A percentile compares a stretch with the other conserved stretches of the same genome.
Conservation (phyloP, 345 rosid genomes). For the Aquilaria yunnanensis region DNA sequence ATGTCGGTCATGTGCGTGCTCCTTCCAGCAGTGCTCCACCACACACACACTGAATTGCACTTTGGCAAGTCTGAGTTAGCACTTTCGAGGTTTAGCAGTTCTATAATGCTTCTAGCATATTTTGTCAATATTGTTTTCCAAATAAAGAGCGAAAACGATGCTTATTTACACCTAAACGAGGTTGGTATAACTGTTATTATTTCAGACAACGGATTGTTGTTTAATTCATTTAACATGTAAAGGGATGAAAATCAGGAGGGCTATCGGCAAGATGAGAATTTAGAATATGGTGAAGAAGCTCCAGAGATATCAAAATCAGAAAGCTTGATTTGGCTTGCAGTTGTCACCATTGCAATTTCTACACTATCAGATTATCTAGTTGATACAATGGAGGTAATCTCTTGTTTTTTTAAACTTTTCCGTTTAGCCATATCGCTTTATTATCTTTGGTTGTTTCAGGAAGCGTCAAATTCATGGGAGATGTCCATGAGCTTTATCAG, state of each 20-base stretch:
- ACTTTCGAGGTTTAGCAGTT: slow-evolving; percentile 91
- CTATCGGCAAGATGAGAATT: slow-evolving; percentile 30
- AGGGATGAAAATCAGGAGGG: slow-evolving; percentile 44
- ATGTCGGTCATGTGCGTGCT: slow-evolving; percentile 96
- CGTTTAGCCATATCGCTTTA: neutral
- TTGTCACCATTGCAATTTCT: slow-evolving; percentile 81
- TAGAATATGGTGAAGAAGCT: slow-evolving; percentile 38
- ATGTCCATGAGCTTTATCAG: slow-evolving; percentile 76
- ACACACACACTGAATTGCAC: slow-evolving; percentile 85
- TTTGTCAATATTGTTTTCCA: slow-evolving; percentile 77
- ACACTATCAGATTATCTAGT: slow-evolving; percentile 81
- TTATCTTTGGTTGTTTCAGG: slow-evolving; percentile 30
- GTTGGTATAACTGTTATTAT: slow-evolving; percentile 23
- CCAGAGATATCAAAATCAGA: slow-evolving; percentile 82
- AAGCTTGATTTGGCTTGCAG: slow-evolving; percentile 70
- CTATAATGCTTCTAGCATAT: slow-evolving; percentile 80
- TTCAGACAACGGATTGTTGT: too few species aligned
- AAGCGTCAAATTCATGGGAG: slow-evolving; percentile 59
- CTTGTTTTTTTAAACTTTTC: too few species aligned
- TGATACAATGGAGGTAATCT: slow-evolving; percentile 72
- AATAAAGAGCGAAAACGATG: slow-evolving; percentile 46
- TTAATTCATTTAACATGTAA: neutral
- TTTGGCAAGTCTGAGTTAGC: slow-evolving; percentile 79
- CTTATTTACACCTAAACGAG: slow-evolving; percentile 48
- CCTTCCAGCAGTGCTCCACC: slow-evolving; percentile 87